Evolutionary conservation across 306 rosid species (phyloP), one percentile per base, ranked within the genome.

Genomic region (Ammopiptanthus mongolicus): DNA sequence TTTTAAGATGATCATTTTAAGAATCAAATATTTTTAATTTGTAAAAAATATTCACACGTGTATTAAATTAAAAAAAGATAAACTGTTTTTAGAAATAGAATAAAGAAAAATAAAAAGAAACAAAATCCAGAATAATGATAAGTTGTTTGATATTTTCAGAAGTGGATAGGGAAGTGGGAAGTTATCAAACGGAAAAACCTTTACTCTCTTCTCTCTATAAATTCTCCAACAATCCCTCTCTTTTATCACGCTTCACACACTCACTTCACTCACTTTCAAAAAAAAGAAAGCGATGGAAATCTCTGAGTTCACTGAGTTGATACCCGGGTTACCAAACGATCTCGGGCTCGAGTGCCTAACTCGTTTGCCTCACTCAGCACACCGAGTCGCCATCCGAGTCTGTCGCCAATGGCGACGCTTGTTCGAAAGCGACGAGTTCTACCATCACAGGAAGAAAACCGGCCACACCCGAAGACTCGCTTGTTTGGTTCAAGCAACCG

Each of bases 341-440:
- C 56, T 85, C 8, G 82, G 82, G 1, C 80, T 85, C 13, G 86
- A 82, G 21, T 85, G 88, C 46, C 62, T 85, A 2, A 66, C 86
- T 69, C 84, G 88, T 1, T 34, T 85, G 59, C 86, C 77, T 39
- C 75, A 65, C 72, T 65, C 84, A 1, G 52, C 53, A 6, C 65
- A 82, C 82, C 78, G 63, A 8, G 46, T 47, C n/a, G 84, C 82
- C 1, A 41, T 60, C 58, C 80, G 80, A 10, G 88, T 79, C 51
- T 71, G 80, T 56, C 77, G 79, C 25, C 80, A 67, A 7, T 85
- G 88, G 88, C 82, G 69, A 8, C 18, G n/a, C 48, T 51, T 85
- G n/a, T 69, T 85, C 52, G 61, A 46, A 13, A 79, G 84, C 39
- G 67, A 79, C 6, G 60, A 53, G 0, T 85, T 85, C 50, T 82